These are phyloP conservation scores for Pseudopediastrum boryanum DNA, from an alignment of 139 green algal genomes.

Conservation along the genomic window DNA sequence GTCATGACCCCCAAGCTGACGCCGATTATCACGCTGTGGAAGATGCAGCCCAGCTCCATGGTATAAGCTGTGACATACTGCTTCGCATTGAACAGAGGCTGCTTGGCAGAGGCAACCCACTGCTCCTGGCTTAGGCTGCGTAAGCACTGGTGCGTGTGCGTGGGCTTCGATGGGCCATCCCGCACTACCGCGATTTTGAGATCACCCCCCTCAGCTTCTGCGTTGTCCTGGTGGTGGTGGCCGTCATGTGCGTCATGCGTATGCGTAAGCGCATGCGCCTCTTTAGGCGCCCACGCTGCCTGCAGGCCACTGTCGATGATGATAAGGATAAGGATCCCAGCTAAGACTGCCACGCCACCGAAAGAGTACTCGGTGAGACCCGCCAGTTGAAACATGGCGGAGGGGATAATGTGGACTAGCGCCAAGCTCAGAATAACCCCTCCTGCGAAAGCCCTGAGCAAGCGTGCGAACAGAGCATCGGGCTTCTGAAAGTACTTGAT, in stretches of 20 bases:
- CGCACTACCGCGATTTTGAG: background rate
- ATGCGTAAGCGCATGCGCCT: background rate
- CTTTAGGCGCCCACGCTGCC: slow-evolving; percentile 18
- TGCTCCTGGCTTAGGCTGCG: slow-evolving; percentile 4
- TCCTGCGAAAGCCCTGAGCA: background rate
- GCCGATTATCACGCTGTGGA: slow-evolving; percentile 52
- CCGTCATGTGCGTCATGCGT: background rate
- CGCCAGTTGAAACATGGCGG: background rate
- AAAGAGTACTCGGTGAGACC: slow-evolving; percentile 16
- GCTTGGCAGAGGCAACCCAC: slow-evolving; percentile 13
- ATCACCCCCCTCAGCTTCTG: background rate
- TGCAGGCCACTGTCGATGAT: slow-evolving; percentile 26
- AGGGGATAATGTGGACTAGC: slow-evolving; percentile 36
- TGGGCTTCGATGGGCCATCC: background rate
- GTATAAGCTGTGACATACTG: slow-evolving; percentile 32
- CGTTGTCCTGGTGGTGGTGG: background rate
- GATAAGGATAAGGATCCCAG: slow-evolving; percentile 21
- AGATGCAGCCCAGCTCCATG: slow-evolving; percentile 58
- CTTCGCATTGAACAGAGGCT: background rate
- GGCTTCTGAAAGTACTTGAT: too few relatives aligned
- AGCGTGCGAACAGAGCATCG: background rate
- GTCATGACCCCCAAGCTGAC: slow-evolving; percentile 38
- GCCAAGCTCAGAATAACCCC: slow-evolving; percentile 23
- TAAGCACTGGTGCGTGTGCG: slow-evolving; percentile 32
- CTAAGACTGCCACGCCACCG: slow-evolving; percentile 24